Evolutionary conservation across 441 rosid species (phyloP).

Genomic region (Populus hybrid): DNA sequence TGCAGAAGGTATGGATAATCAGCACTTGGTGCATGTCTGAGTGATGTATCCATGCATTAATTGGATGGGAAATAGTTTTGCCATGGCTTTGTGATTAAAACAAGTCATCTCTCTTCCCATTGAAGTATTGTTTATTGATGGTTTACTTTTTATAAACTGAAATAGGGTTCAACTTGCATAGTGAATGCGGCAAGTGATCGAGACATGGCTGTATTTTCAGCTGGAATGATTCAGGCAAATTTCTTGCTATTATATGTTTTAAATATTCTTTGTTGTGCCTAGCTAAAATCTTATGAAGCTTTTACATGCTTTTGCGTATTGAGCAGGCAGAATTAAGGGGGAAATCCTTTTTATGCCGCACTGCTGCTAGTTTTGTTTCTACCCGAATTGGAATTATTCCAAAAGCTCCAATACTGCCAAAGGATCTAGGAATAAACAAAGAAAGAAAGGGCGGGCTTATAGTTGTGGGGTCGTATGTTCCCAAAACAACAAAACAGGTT

Average conservation of each 20-base stretch:
- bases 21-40: background rate
- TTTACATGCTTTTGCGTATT: conserved; percentile 20
- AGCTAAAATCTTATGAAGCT: conserved; percentile 9
- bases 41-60: background rate
- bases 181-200: conserved; percentile 94
- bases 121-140: conserved; percentile 9
- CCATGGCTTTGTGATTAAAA: background rate
- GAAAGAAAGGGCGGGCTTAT: conserved; percentile 73
- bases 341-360: conserved; percentile 82
- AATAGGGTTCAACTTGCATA: conserved; percentile 86
- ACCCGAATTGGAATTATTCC: conserved; percentile 80
- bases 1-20: conserved; percentile 62
- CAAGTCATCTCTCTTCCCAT: too few relatives aligned
- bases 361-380: conserved; percentile 98
- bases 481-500: conserved; percentile 97
- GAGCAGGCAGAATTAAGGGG: conserved; percentile 90
- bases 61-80: background rate
- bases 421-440: conserved; percentile 63
- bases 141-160: conserved; percentile 24
- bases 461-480: conserved; percentile 96
- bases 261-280: conserved; percentile 11
- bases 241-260: conserved; percentile 13
- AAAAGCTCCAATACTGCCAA: conserved; percentile 72
- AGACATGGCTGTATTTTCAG: conserved; percentile 95
- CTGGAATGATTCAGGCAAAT: conserved; percentile 89